Base-by-base conservation (phyloP, 805 yeast species). In the Komagataella pastoris region DNA sequence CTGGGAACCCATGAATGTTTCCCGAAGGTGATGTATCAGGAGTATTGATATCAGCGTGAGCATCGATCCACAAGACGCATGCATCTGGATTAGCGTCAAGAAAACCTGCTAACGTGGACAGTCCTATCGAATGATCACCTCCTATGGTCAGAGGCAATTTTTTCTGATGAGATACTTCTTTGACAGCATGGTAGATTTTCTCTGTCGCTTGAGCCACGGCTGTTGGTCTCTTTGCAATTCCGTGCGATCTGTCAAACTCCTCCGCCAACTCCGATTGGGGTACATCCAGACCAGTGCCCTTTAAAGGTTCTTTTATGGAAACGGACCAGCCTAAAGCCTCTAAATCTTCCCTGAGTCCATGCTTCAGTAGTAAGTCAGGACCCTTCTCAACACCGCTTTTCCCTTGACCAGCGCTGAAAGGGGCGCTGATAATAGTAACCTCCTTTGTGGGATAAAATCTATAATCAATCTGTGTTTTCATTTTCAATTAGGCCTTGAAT, bases 31-130 rank as follows among this genome's bases (percentile, higher is more conserved):
- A 82, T 7, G 88, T 80, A 36, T 74, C 72, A 7, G 96, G 87
- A 1, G 97, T 85, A 72, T 93, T 93, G 64, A 93, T 84, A 66
- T 91, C 99, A 18, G 98, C 97, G 66, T 91, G 99, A 0, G 99
- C 99, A 68, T 91, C 99, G 59, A 91, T 84, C 99, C 99, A 91
- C 55, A 91, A 65, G 45, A 91, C 73, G 61, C 96, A 89, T 23
- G 96, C 88, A 58, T 90, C 88, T 17, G 97, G 96, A 64, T 84
- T 73, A 56, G 79, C 76, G 17, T 78, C 79, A 56, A 88, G 74
- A 40, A 90, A 87, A 2, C 95, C 98, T 36, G 88, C 75, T 43
- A 91, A 84, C 8, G 97, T 89, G 50, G 95, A 96, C 60, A 91
- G 88, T 50, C 96, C 98, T 57, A 91, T 85, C 7, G 97, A 88